phyloP scores from a whole-genome alignment of 106 monocot species.

The Allium cepa region DNA sequence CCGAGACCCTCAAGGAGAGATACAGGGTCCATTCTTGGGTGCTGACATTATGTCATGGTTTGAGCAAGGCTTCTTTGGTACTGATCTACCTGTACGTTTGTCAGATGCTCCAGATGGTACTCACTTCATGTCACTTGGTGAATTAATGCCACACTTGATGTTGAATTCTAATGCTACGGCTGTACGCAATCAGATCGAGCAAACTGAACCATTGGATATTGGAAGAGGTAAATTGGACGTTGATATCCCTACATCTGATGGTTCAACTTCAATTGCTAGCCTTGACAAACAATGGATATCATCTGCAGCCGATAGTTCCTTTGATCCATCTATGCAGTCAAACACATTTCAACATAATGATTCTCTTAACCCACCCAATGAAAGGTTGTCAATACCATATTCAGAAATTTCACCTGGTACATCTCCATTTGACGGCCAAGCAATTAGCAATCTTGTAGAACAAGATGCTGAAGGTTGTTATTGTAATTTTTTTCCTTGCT shows the following conservation, averaged over 20 bases:
- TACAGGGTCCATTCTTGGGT: conserved; percentile 91
- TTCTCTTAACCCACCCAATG: conserved; percentile 13
- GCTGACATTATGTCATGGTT: conserved; percentile 92
- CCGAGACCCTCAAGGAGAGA: conserved; percentile 82
- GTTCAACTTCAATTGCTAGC: conserved; percentile 1
- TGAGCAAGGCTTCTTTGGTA: conserved; percentile 85
- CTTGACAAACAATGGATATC: conserved; percentile 8
- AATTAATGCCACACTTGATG: conserved; percentile 75
- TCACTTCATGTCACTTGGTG: conserved; percentile 69
- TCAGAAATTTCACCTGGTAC: conserved; percentile 17
- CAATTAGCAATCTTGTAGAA: conserved; percentile 32
- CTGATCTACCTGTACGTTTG: conserved; percentile 76
- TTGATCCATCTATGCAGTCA: conserved; percentile 22
- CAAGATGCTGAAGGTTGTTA: conserved; percentile 61
- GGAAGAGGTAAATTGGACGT: conserved; percentile 9
- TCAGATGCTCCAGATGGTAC: conserved; percentile 74
- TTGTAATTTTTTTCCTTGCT: background rate
- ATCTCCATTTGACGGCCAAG: conserved; percentile 23
- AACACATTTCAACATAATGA: conserved; percentile 17
- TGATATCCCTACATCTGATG: conserved; percentile 7
- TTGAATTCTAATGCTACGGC: conserved; percentile 12
- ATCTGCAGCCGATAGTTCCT: conserved; percentile 9
- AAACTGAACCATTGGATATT: conserved; percentile 19
- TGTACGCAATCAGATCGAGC: background rate
- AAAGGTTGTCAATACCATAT: conserved; percentile 11